Conservation (phyloP, 1,139 yeast species). For the Diutina mesorugosa region DNA sequence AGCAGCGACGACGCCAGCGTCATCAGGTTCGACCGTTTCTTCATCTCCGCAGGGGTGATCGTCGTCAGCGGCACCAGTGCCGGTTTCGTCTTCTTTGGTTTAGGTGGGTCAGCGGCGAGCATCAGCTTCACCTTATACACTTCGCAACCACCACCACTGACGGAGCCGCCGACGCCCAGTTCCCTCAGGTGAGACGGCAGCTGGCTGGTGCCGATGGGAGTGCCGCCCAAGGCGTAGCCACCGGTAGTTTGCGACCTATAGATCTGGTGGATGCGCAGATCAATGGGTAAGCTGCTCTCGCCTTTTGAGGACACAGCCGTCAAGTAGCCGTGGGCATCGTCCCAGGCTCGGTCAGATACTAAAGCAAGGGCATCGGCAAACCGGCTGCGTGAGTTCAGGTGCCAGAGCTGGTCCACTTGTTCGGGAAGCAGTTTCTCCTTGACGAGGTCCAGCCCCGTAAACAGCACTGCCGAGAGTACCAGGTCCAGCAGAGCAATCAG, state of each 20-base stretch:
- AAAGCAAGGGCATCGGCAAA: not conserved
- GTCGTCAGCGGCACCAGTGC: not conserved
- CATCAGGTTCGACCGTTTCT: not conserved
- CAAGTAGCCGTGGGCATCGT: not conserved
- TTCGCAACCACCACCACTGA: not conserved
- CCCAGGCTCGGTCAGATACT: not conserved
- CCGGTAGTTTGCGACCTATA: not conserved
- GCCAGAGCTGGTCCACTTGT: not conserved
- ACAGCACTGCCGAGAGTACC: not conserved
- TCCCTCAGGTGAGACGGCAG: not conserved
- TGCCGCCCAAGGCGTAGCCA: not conserved
- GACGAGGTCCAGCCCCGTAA: not conserved
- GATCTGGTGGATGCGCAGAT: not conserved
- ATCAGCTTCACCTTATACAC: not conserved
- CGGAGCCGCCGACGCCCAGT: not conserved
- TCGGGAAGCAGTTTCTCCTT: not conserved
- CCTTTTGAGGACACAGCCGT: not conserved
- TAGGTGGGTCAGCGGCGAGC: not conserved
- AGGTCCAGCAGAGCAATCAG: not conserved
- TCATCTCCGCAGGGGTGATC: not conserved
- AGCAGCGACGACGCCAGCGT: slow-evolving; percentile 1
- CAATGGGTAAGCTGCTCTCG: not conserved
- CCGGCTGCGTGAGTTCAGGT: not conserved
- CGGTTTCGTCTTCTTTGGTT: not conserved
- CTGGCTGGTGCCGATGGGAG: not conserved